Percentiles rank a stretch among this genome's conserved stretches.
phyloP scores from a whole-genome alignment of 108 stramenopile species.

The Aureococcus anophagefferens region DNA sequence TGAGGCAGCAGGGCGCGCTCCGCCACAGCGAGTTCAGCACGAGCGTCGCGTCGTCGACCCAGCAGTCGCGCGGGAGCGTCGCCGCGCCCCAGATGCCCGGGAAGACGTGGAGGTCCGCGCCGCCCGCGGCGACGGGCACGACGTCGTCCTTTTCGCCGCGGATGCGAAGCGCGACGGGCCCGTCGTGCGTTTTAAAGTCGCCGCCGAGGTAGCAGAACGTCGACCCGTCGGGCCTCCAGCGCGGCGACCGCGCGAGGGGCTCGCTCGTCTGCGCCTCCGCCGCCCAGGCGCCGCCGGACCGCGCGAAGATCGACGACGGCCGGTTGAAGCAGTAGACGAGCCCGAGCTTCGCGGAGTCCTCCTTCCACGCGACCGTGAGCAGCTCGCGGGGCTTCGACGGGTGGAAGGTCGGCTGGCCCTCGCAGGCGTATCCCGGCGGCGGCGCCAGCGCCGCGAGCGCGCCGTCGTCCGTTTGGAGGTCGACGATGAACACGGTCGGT shows the following conservation, averaged over 20 bases:
- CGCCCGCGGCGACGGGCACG: not conserved
- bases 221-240: not conserved
- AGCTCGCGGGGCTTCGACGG: not conserved
- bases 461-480: not conserved
- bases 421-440: not conserved
- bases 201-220: not conserved
- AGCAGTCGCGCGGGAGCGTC: not conserved
- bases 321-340: not conserved
- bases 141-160: too few species aligned
- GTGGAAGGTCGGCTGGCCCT: not conserved
- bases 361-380: not conserved
- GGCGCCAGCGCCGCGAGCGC: not conserved
- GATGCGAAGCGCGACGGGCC: not conserved
- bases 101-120: not conserved
- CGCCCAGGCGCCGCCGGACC: not conserved
- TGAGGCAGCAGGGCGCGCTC: not conserved
- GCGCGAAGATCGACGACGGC: not conserved
- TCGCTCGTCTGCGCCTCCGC: not conserved
- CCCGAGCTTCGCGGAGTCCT: not conserved
- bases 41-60: not conserved
- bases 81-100: not conserved
- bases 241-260: slow-evolving; percentile 4
- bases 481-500: not conserved
- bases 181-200: slow-evolving; percentile 10
- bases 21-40: not conserved